Base-by-base conservation (phyloP, 305 asterid genomes). In the Fraxinus sp. region DNA sequence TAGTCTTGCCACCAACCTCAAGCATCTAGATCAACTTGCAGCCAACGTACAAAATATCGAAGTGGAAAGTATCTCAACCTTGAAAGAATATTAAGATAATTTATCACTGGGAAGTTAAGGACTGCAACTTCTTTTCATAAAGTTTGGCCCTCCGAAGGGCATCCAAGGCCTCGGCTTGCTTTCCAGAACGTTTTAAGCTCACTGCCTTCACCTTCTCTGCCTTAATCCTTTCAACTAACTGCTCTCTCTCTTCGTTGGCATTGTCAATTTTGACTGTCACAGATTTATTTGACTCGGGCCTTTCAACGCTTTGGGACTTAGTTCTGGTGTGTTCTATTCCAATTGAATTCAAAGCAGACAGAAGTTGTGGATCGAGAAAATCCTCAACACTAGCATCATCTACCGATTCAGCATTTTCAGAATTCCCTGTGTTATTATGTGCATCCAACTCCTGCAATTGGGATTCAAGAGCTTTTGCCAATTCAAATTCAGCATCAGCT, bases 321-420 rank as follows among this genome's bases (percentile, higher is more conserved):
- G 88, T 10, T 55, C 46, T 77, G 43, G 74, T 80, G 22, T 85
- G 91, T 62, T 87, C 92, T 66, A 97, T 79, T 43, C 99, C 99
- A 52, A 97, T 88, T 33, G 96, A 93, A 64, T 89, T 94, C 89
- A 97, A 86, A 72, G 98, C 98, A 35, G 98, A 94, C 87, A 95
- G 72, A 80, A 97, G 97, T 84, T 92, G 97, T 89, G 98, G 99
- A 88, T 96, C 99, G 16, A 95, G 99, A 81, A 93, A 93, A 91
- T 95, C 97, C 90, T 92, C 98, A 14, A 95, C 88, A 59, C 79
- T 82, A 59, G 88, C 94, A 83, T 83, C 93, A 64, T 86, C 94
- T 8, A 66, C 86, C 14, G 89, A 83, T 84, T 82, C 94, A 24
- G 80, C 84, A 83, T 77, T 55, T 79, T 83, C 87, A 57, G 92